Percentiles rank a stretch among this genome's conserved stretches.
phyloP scores from a whole-genome alignment of 495 filamentous ascomycete genomes.

The Evansstolkia leycettana region DNA sequence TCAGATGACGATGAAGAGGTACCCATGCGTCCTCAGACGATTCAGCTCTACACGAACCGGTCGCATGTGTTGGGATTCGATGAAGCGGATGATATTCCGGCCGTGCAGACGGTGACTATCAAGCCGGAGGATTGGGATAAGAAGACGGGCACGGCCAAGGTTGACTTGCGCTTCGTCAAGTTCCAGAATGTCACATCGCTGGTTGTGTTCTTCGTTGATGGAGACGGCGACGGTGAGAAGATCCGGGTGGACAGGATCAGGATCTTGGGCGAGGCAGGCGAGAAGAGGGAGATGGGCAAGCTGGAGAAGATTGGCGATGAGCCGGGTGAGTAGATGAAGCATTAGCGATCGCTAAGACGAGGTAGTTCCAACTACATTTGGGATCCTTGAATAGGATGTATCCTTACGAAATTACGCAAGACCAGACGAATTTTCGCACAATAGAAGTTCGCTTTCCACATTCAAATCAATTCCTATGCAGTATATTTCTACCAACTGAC shows the following conservation, averaged over 20 bases:
- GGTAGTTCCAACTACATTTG: too few relatives aligned
- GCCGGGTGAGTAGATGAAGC: slow-evolving; percentile 38
- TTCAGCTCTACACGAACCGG: slow-evolving; percentile 77
- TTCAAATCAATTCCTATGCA: too few relatives aligned
- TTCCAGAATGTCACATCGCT: slow-evolving; percentile 86
- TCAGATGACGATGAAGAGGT: slow-evolving; percentile 52
- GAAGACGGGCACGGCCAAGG: slow-evolving; percentile 70
- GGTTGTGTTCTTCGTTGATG: slow-evolving; percentile 81
- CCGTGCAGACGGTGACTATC: slow-evolving; percentile 67
- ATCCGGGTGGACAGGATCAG: slow-evolving; percentile 74
- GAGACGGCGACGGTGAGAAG: slow-evolving; percentile 77
- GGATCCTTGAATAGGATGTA: too few relatives aligned
- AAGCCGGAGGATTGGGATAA: slow-evolving; percentile 70
- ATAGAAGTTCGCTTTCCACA: too few relatives aligned
- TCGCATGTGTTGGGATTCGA: slow-evolving; percentile 87
- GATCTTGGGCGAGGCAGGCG: slow-evolving; percentile 82
- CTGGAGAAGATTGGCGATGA: slow-evolving; percentile 90
- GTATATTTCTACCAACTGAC: too few relatives aligned
- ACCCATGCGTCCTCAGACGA: slow-evolving; percentile 74
- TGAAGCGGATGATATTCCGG: slow-evolving; percentile 73
- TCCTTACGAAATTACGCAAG: too few relatives aligned
- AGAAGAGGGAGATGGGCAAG: slow-evolving; percentile 87
- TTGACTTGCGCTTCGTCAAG: slow-evolving; percentile 85
- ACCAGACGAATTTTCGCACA: too few relatives aligned
- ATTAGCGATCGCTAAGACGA: neutral